Base-by-base conservation (phyloP, 768 basidiomycete genomes). In the Pleurotus citrinopileatus region DNA sequence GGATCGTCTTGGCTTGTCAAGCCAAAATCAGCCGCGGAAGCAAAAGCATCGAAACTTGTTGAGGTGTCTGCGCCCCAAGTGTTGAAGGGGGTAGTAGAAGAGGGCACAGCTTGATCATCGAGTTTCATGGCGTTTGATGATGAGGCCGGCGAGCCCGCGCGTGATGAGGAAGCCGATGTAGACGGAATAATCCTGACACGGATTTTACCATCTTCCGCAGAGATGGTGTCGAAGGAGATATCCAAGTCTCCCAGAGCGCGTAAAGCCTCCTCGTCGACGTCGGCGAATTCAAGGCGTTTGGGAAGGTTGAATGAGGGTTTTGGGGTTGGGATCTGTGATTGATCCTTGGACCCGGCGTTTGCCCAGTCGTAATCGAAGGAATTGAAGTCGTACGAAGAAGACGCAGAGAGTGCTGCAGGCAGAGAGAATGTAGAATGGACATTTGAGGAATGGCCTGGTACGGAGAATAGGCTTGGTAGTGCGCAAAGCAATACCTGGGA, bases 401-500 rank as follows among this genome's bases (percentile, higher is more conserved):
- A 69, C 19, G 75, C 59, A 22, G 76, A 68, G 54, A 75, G 68
- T 15, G 81, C 70, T 25, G 76, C 68, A 22, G 85, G 79, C 54
- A 83, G 67, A 22, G 81, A 76, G 65, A 86, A 83, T 57, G 75
- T 75, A 42, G 80, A 76, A 45, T 82, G 81, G 10, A 82, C 60
- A 22, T 20, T 28, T 32, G 79, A 61, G 19, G 77, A 72, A 57
- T 84, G 82, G 57, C 82, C 70, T 46, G 85, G 79, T 71, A 88
- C 74, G 19, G 88, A 84, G 51, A 91, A 77, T 40, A 91, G 77
- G 19, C 84, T 81, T 13, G 89, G 89, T 23, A 91, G 77, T 2
- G 87, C 87, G 61, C 87, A 91, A 40, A 91, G 76, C 42, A 91
- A 78, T 61, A 88, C 87, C 83, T 89, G 74, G 70, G 72, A 73